These are phyloP conservation scores for Begonia loranthoides DNA, from an alignment of 306 rosid species.

Conservation along the genomic window DNA sequence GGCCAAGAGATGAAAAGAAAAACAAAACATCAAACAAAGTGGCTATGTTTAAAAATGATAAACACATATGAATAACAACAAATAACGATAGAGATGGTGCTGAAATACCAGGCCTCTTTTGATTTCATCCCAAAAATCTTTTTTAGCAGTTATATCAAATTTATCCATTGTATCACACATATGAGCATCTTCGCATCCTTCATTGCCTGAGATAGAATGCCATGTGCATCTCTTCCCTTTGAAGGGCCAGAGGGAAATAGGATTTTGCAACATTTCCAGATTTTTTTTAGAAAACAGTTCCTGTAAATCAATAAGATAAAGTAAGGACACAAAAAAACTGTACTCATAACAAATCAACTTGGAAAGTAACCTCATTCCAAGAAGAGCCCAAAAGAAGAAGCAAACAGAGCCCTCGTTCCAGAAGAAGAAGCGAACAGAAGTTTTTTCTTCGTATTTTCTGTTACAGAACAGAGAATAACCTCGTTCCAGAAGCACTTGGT, in stretches of 20 bases:
- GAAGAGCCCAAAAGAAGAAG: too few species aligned
- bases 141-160: conserved; percentile 56
- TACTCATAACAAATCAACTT: too few species aligned
- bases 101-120: conserved; percentile 71
- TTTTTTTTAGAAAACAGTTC: conserved; percentile 43
- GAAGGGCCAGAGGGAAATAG: conserved; percentile 59
- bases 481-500: too few species aligned
- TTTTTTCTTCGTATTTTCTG: too few species aligned
- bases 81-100: conserved; percentile 12
- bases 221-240: conserved; percentile 80
- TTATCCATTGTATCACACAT: conserved; percentile 16
- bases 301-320: conserved; percentile 37
- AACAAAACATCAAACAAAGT: not conserved
- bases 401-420: too few species aligned
- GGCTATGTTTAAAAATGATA: conserved; percentile 12
- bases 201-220: conserved; percentile 40
- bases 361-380: too few species aligned
- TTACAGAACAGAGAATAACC: too few species aligned
- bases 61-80: conserved; percentile 11
- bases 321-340: conserved; percentile 3
- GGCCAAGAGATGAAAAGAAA: not conserved
- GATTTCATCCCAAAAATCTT: conserved; percentile 75
- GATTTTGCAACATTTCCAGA: conserved; percentile 73
- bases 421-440: too few species aligned
- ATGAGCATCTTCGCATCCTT: conserved; percentile 35